Evolutionary conservation across 1,139 yeast genomes (phyloP), one percentile per base, ranked within the genome.

Genomic region (Blastobotrys malaysiensis): DNA sequence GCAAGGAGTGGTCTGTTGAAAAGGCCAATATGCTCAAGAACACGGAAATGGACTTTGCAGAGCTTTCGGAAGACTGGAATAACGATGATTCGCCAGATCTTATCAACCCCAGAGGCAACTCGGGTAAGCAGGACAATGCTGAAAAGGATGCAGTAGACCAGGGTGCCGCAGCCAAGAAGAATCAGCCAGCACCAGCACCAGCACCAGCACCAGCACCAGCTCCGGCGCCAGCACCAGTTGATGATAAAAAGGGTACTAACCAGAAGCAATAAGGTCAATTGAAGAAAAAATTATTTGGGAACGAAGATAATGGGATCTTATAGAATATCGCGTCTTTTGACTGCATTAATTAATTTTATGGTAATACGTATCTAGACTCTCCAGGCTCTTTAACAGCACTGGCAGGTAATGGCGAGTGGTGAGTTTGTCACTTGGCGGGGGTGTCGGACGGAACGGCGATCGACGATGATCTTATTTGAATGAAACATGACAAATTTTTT

Each of bases 11-110:
- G 96, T 70, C 69, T 50, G 73, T 73, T 55, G 96, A 88, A 69
- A 79, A 83, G 65, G 77, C 77, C 52, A 77, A 80, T 61, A 82
- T 87, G 59, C 74, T 88, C 69, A 85, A 85, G 68, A 87, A 87
- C 65, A 83, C 91, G 5, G 95, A 87, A 64, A 63, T 80, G 70
- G 72, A 59, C 13, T n/a, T 50, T 13, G 50, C 46, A 2, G 24
- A 19, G 4, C 52, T 60, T 27, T 57, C 61, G 16, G 48, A 58
- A 20, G 61, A 62, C 43, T 61, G 65, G 65, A 61, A 61, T 46
- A 53, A 60, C 22, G 64, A 57, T 22, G 36, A 31, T 16, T 31
- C 39, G 16, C 39, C 51, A 6, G 22, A 48, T 13, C 43, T 26
- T n/a, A 31, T 52, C 45, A 44, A 48, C n/a, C 48, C 50, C 9